Conservation (phyloP, 1,139 yeast genomes). For the Yamadazyma sp. region DNA sequence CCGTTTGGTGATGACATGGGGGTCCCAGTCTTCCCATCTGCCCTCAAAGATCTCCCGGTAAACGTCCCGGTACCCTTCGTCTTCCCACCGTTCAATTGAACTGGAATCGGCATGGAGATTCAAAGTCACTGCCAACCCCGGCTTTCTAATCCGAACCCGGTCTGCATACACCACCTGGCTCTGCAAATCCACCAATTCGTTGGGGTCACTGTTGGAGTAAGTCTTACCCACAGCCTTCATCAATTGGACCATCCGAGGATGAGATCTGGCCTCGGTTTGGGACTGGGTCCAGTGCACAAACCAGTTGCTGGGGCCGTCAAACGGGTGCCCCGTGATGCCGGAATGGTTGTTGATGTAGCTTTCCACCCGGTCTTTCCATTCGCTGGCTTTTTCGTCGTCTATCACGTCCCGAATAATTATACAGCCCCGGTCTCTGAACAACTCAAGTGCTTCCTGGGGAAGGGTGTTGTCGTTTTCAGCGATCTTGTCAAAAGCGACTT, state of each 20-base stretch:
- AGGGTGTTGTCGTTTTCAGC: neutral
- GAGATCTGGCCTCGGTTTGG: conserved; percentile 42
- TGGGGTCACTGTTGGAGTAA: conserved; percentile 25
- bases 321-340: conserved; percentile 30
- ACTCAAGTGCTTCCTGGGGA: neutral
- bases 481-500: neutral
- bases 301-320: conserved; percentile 24
- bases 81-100: conserved; percentile 42
- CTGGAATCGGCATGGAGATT: conserved; percentile 47
- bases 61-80: conserved; percentile 31
- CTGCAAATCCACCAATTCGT: conserved; percentile 24
- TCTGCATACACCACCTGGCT: conserved; percentile 37
- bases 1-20: conserved; percentile 39
- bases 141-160: conserved; percentile 40
- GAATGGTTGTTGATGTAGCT: conserved; percentile 25
- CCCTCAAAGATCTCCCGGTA: conserved; percentile 44
- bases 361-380: conserved; percentile 20
- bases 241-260: conserved; percentile 31
- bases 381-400: conserved; percentile 15
- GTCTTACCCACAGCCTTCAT: conserved; percentile 27
- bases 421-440: conserved; percentile 15
- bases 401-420: conserved; percentile 22
- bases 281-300: conserved; percentile 44
- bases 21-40: conserved; percentile 47
- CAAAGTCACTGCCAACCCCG: conserved; percentile 37